Percentiles rank a stretch among this genome's conserved stretches.
phyloP scores from a whole-genome alignment of 805 yeast species.

The Metschnikowia rubicola region DNA sequence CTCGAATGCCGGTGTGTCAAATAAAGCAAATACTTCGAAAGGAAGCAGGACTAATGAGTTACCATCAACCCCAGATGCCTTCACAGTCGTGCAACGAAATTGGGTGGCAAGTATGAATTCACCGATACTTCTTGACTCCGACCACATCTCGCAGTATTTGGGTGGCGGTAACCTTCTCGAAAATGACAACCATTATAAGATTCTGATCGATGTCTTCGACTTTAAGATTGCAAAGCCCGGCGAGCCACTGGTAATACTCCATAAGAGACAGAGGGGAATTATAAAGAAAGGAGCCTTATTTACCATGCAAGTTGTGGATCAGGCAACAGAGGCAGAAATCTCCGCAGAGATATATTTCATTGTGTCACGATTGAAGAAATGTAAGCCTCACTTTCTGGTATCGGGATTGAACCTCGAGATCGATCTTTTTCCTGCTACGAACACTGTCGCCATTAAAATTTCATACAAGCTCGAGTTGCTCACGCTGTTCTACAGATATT shows the following conservation, averaged over 20 bases:
- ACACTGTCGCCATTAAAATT: constrained; percentile 3
- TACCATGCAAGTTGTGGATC: constrained; percentile 13
- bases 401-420: constrained; percentile 5
- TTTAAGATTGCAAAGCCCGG: constrained; percentile 7
- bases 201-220: constrained; percentile 10
- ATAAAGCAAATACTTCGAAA: neutral
- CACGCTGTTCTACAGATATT: constrained; percentile 14
- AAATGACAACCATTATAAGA: neutral
- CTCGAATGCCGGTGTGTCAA: neutral
- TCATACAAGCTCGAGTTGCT: constrained; percentile 9
- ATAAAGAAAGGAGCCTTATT: constrained; percentile 9
- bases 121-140: constrained; percentile 5
- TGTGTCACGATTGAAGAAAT: constrained; percentile 11
- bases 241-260: constrained; percentile 9
- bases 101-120: constrained; percentile 2
- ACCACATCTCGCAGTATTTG: constrained; percentile 1
- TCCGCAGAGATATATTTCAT: constrained; percentile 15
- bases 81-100: constrained; percentile 8
- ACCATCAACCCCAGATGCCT: neutral
- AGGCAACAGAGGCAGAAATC: neutral
- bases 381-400: constrained; percentile 12
- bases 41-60: no score
- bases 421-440: constrained; percentile 4
- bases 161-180: constrained; percentile 4
- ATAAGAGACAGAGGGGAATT: constrained; percentile 6